Conservation (phyloP, 768 basidiomycete species). For the Hysterangium stoloniferum region DNA sequence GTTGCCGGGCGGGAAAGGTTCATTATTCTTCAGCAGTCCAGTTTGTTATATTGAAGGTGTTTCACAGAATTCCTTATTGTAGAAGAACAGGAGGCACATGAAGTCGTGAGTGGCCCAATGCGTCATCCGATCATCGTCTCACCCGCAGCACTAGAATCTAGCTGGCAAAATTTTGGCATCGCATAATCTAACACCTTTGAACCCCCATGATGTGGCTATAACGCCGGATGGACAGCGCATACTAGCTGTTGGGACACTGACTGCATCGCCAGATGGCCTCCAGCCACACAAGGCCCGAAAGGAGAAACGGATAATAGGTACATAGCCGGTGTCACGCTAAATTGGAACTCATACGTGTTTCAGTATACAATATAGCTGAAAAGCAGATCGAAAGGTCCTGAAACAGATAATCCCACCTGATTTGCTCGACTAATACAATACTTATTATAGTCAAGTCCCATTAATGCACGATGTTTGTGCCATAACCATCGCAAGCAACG, state of each 20-base stretch:
- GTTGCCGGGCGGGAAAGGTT: constrained; percentile 54
- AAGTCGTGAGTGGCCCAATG: constrained; percentile 40
- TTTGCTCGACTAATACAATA: constrained; percentile 1
- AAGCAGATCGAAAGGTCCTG: constrained; percentile 59
- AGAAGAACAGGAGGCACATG: constrained; percentile 54
- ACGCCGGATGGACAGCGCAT: constrained; percentile 59
- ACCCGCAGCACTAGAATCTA: constrained; percentile 37
- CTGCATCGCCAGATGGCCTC: constrained; percentile 53
- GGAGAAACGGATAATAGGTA: constrained; percentile 72
- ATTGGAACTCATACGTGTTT: constrained; percentile 5
- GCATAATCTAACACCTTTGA: constrained; percentile 54
- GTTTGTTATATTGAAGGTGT: neutral
- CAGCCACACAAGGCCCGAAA: constrained; percentile 61
- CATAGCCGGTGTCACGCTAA: constrained; percentile 20
- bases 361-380: constrained; percentile 64
- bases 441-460: constrained; percentile 49
- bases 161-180: constrained; percentile 49
- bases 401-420: neutral
- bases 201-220: constrained; percentile 62
- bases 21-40: neutral
- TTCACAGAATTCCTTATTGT: constrained; percentile 59
- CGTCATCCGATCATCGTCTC: constrained; percentile 4
- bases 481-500: constrained; percentile 55
- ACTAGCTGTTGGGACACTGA: constrained; percentile 59
- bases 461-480: constrained; percentile 67